Percentiles rank a stretch among this genome's conserved stretches.
Conservation (phyloP, 108 stramenopile species). For the Aureococcus anophagefferens region DNA sequence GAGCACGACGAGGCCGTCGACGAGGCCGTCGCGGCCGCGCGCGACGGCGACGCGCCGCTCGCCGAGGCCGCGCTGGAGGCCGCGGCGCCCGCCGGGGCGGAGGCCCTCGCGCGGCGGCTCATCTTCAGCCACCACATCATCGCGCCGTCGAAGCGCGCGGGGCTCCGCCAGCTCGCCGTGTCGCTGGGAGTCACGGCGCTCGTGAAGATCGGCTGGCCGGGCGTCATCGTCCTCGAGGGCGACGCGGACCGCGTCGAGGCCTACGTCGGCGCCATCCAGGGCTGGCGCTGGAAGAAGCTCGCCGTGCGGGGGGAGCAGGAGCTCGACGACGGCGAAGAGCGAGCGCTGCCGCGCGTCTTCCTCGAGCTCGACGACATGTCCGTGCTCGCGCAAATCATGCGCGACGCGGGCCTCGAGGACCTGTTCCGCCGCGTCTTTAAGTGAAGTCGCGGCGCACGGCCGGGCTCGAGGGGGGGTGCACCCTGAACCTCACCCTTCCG, state of each 20-base stretch:
- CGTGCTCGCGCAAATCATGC: neutral
- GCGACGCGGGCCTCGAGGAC: neutral
- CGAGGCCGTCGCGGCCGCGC: no score
- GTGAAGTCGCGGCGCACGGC: no score
- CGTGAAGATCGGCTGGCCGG: neutral
- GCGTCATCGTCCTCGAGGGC: neutral
- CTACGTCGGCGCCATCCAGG: neutral
- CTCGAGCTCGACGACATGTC: neutral
- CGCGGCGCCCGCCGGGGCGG: no score
- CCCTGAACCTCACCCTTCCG: no score
- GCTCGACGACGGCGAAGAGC: neutral
- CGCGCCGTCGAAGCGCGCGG: conserved; percentile 1
- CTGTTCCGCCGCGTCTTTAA: neutral
- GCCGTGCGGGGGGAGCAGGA: neutral
- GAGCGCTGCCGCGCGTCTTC: neutral
- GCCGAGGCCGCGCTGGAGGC: no score
- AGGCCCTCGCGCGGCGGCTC: neutral
- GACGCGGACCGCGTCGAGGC: neutral
- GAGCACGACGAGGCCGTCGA: no score
- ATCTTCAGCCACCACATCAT: neutral
- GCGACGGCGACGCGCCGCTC: no score
- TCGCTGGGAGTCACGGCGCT: neutral
- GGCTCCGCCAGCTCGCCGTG: neutral
- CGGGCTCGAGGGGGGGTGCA: no score
- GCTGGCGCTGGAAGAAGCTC: neutral